Conservation (phyloP, 495 filamentous ascomycete genomes). For the Cudoniella acicularis region DNA sequence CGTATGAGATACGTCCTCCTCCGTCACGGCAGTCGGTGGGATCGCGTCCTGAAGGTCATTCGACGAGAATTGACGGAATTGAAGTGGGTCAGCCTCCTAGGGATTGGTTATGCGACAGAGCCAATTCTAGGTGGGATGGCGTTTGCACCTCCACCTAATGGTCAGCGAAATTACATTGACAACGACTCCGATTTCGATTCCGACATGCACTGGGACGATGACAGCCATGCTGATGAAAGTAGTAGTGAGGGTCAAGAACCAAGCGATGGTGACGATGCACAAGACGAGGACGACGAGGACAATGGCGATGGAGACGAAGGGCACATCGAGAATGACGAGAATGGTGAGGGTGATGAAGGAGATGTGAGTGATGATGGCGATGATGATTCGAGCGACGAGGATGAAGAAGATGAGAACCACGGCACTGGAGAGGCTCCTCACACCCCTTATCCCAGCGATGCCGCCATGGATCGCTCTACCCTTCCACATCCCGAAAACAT, state of each 20-base stretch:
- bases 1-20: constrained; percentile 56
- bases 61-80: constrained; percentile 53
- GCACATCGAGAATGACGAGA: too few species aligned
- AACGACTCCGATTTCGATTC: constrained; percentile 35
- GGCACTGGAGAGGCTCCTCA: too few species aligned
- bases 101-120: constrained; percentile 55
- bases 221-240: constrained; percentile 19
- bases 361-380: too few species aligned
- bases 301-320: constrained; percentile 8
- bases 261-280: too few species aligned
- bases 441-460: not conserved
- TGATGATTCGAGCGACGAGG: too few species aligned
- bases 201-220: not conserved
- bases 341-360: too few species aligned
- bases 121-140: constrained; percentile 20
- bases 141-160: not conserved
- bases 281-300: constrained; percentile 13
- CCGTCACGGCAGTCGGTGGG: constrained; percentile 56
- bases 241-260: too few species aligned
- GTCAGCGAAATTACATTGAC: constrained; percentile 15
- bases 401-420: too few species aligned
- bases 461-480: not conserved
- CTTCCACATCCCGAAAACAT: not conserved
- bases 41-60: constrained; percentile 54
- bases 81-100: constrained; percentile 56